Base-by-base conservation (phyloP, 768 basidiomycete genomes). In the Thelephora aurantiotincta region DNA sequence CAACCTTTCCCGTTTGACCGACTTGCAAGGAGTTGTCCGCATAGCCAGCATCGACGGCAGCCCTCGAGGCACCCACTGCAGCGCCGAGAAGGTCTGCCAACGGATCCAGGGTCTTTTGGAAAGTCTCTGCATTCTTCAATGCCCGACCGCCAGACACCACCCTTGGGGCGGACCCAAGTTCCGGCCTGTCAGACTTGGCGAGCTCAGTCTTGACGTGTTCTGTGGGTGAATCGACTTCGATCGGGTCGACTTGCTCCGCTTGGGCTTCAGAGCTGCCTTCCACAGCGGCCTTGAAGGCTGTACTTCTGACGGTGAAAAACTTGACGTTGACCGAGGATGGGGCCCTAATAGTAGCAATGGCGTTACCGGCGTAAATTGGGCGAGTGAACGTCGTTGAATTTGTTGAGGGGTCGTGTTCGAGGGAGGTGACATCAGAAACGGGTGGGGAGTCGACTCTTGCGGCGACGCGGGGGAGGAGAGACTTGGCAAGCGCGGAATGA, bases 1-100 rank as follows among this genome's bases (percentile, higher is more conserved):
- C 93, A 33, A 99, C 86, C 66, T 98, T 98, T 48, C 96, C 96
- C 0, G 96, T 99, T 69, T 99, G 96, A 19, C 96, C 96, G n/a
- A 99, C 96, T 65, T 99, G 96, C 45, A 97, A 60, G 3, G 89
- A 92, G 66, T 98, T 98, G 64, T 98, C 96, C 23, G 90, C 91
- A 58, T 98, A 98, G 1, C 96, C 96, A 22, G 92, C 89, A 62
- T 99, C 96, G 14, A 99, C 96, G 3, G 96, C 96, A 5, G 96
- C 96, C 47, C 96, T 80, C 16, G 89, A 92, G n/a, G 96, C 96
- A 50, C 96, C 96, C 50, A 99, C 87, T 23, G 94, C 94, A 7
- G 96, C 96, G 35, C 89, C 90, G 18, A 99, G 72, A 1, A 73
- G 80, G 60, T 98, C 96, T 2, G 94, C 96, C 14, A 98, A 76